Base-by-base conservation (phyloP, 495 filamentous ascomycete genomes). In the Annulohypoxylon stygium region DNA sequence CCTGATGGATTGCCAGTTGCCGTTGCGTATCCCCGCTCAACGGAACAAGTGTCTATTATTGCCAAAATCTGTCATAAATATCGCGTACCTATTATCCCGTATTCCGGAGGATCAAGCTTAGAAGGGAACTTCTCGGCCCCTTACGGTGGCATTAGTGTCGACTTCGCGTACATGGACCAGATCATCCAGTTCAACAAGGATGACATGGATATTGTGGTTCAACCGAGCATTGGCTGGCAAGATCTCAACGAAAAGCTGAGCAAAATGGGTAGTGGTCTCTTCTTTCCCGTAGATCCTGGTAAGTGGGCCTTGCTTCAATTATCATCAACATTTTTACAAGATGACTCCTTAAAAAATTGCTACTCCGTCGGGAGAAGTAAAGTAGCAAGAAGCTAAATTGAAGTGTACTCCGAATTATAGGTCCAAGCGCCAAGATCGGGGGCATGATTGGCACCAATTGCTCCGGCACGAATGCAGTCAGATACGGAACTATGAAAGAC, bases 221-320 rank as follows among this genome's bases (percentile, higher is more conserved):
- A 97, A 75, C 95, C 95, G 2, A 90, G 90, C 9, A 92, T 98
- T 43, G 89, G 90, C n/a, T 98, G 94, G 93, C 93, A 95, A 89
- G 88, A 91, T 50, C 81, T 98, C 54, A 97, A 97, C 76, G 88
- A 92, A 67, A 82, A 93, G 75, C 88, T 98, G 62, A 86, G 82
- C 7, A 82, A 88, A 75, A 90, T 90, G 77, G 83, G 86, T 48
- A 89, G 85, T 18, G 93, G 93, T 1, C 88, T 97, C 12, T 97
- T 97, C 83, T 97, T 98, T 79, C 95, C 95, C 0, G 88, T 94
- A 14, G 93, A 97, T 75, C 93, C 93, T 16, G 92, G 91, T 73
- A 81, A 82, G 83, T 78, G 16, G 63, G 10, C 18, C 12, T 1
- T 39, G n/a, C 11, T 11, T 23, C 20, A 23, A 23, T 23, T 23